phyloP scores from a whole-genome alignment of 2,329 filamentous ascomycete species.

The Aureobasidium sp. region DNA sequence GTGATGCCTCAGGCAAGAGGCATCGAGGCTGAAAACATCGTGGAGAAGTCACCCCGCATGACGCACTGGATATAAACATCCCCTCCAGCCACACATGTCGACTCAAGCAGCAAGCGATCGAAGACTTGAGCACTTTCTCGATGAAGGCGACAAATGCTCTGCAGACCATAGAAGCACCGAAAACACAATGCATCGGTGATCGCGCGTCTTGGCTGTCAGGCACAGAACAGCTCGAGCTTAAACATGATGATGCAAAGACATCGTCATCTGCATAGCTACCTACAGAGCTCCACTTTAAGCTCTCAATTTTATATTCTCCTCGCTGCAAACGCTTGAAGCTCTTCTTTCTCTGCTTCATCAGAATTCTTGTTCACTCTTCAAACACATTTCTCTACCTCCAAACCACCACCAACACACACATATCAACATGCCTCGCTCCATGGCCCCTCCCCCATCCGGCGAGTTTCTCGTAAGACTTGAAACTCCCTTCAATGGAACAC shows the following conservation, averaged over 20 bases:
- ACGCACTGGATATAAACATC: not conserved
- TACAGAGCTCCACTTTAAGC: conserved; percentile 1
- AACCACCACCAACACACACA: not conserved
- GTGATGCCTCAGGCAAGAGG: not conserved
- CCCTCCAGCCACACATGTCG: not conserved
- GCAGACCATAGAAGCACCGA: not conserved
- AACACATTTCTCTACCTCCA: not conserved
- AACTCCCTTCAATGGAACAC: conserved; percentile 28
- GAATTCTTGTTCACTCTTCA: not conserved
- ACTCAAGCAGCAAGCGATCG: not conserved
- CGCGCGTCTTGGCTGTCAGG: conserved; percentile 6
- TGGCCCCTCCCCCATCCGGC: conserved; percentile 28
- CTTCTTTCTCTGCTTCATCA: not conserved
- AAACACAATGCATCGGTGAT: conserved; percentile 1
- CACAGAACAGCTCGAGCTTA: not conserved
- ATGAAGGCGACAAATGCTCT: not conserved
- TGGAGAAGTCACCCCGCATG: not conserved
- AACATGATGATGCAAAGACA: conserved; percentile 3
- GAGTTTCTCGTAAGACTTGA: conserved; percentile 26
- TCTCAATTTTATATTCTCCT: conserved; percentile 2
- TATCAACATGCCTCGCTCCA: conserved; percentile 10
- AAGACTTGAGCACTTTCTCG: not conserved
- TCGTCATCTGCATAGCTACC: conserved; percentile 1
- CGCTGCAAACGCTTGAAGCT: not conserved
- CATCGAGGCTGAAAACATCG: not conserved